Percentiles rank a stretch among this genome's conserved stretches.
Evolutionary conservation across 164 flowering plant genomes (phyloP).

Genomic region (Stephania yunnanensis): DNA sequence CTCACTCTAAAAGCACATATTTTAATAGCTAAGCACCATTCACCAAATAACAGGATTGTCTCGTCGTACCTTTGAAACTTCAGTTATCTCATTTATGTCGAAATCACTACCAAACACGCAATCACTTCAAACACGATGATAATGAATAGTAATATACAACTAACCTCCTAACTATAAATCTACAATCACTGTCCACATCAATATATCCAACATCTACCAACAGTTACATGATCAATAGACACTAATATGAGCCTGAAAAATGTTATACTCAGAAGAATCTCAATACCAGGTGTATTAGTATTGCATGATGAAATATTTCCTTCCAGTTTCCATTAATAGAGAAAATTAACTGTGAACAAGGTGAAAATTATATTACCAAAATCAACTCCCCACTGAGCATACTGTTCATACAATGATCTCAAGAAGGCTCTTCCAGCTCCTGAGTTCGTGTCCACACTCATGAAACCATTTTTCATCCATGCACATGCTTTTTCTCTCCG

Average conservation of each 20-base stretch:
- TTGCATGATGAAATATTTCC: no score
- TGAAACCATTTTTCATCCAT: conserved; percentile 94
- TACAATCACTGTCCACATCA: no score
- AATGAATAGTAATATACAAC: no score
- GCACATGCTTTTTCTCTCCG: conserved; percentile 55
- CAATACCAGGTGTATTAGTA: background rate
- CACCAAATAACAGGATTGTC: background rate
- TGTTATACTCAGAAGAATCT: background rate
- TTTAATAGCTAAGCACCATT: background rate
- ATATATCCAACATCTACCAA: no score
- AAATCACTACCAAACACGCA: conserved; percentile 92
- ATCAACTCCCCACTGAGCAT: conserved; percentile 96
- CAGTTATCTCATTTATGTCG: conserved; percentile 55
- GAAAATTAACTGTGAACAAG: background rate
- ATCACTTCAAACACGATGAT: conserved; percentile 58
- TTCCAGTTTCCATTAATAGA: background rate
- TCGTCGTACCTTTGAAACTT: conserved; percentile 63
- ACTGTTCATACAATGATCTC: conserved; percentile 78
- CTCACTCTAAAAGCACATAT: background rate
- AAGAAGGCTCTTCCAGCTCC: conserved; percentile 88
- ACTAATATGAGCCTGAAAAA: background rate
- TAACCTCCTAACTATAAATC: no score
- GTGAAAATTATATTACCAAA: conserved; percentile 44
- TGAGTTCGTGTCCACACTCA: conserved; percentile 66
- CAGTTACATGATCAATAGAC: no score